Evolutionary conservation across 768 basidiomycete species (phyloP).

Genomic region (Suillus sp.): DNA sequence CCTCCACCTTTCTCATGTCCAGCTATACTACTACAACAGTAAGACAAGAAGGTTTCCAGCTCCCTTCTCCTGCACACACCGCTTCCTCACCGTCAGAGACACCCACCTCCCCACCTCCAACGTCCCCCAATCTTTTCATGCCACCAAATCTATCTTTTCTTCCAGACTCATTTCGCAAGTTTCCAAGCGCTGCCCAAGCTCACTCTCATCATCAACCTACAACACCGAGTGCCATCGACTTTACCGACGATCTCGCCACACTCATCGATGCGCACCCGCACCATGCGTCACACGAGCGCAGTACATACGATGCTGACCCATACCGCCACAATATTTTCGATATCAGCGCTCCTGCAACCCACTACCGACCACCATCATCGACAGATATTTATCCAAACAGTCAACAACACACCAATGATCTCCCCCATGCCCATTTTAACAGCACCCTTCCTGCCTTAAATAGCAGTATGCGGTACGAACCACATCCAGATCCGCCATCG

Average conservation of each 20-base stretch:
- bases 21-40: slow-evolving; percentile 37
- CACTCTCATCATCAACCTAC: slow-evolving; percentile 22
- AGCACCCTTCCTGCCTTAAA: slow-evolving; percentile 53
- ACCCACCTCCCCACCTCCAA: slow-evolving; percentile 30
- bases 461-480: slow-evolving; percentile 53
- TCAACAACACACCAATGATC: slow-evolving; percentile 22
- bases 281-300: slow-evolving; percentile 42
- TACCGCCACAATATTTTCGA: slow-evolving; percentile 64
- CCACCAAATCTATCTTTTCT: slow-evolving; percentile 48
- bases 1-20: slow-evolving; percentile 23
- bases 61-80: slow-evolving; percentile 47
- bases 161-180: slow-evolving; percentile 58
- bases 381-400: slow-evolving; percentile 27
- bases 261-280: slow-evolving; percentile 48
- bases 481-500: slow-evolving; percentile 38
- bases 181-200: slow-evolving; percentile 33
- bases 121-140: slow-evolving; percentile 44
- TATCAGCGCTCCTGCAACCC: slow-evolving; percentile 50
- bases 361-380: slow-evolving; percentile 22
- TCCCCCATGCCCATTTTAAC: slow-evolving; percentile 45
- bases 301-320: slow-evolving; percentile 46
- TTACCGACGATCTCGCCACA: slow-evolving; percentile 67
- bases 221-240: slow-evolving; percentile 44
- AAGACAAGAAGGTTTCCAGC: slow-evolving; percentile 75
- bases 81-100: slow-evolving; percentile 19